Evolutionary conservation across 2,329 filamentous ascomycete genomes (phyloP), one percentile per base, ranked within the genome.

Genomic region (Escovopsis sp.): DNA sequence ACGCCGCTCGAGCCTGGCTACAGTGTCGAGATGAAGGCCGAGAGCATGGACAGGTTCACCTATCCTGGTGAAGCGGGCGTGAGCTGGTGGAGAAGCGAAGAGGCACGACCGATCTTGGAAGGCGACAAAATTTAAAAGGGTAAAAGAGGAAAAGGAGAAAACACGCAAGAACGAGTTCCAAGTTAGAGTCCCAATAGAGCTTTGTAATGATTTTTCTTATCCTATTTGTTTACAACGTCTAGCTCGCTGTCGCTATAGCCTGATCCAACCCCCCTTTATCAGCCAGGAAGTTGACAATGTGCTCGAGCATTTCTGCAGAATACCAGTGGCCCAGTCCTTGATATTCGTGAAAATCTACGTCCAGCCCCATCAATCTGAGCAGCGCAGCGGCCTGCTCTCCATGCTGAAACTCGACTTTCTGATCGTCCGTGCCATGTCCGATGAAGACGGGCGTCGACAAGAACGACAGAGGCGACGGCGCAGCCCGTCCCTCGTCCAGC

Each of bases 291-390:
- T 40, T 33, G 12, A 57, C 47, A 10, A 69, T 53, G 41, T 68
- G 58, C 4, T 41, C 34, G 6, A 69, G 44, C 63, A 69, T 68
- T 26, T 58, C 50, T 1, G 50, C 44, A 1, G 60, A 66, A 41
- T 69, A 65, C 62, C 65, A 70, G 46, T 73, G 69, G 0, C 59
- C 66, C 2, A 70, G 50, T 1, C 51, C 59, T 4, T 54, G 45
- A 42, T 72, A 73, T 7, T 54, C 53, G 8, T 55, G 54, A 50
- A 65, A 64, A 7, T 58, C 42, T 0, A 63, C 57, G 1, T 55
- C 40, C 23, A 62, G 46, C 0, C 60, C 63, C 40, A 69, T 45
- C 2, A 47, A 48, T 1, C 49, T 40, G 18, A 73, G 48, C 33
- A 59, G 55, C 1, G 50, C 49, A 2, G 52, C 52, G 0, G 65